Percentiles rank a stretch among this genome's conserved stretches.
These are phyloP conservation scores for Graphilbum ipis-grandicollis DNA, from an alignment of 2,329 filamentous ascomycete species.

Conservation along the genomic window DNA sequence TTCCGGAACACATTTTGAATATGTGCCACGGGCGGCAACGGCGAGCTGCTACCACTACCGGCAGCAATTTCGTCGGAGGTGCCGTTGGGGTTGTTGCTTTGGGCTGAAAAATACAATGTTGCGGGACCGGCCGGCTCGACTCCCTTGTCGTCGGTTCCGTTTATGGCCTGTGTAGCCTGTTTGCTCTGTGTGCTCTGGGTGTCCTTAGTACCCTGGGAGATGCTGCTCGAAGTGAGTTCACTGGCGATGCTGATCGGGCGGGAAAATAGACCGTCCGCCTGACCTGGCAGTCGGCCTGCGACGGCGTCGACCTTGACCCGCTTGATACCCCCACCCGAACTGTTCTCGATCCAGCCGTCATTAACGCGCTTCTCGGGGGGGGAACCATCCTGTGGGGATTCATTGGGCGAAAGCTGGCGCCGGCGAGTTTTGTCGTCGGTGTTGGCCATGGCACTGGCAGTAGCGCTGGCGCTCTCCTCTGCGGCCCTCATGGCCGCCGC, in stretches of 20 bases:
- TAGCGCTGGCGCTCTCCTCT: conserved; percentile 2
- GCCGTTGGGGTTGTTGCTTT: no score
- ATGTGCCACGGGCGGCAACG: not conserved
- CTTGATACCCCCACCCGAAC: conserved; percentile 21
- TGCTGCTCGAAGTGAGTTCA: not conserved
- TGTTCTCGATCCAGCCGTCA: conserved; percentile 23
- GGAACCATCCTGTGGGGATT: not conserved
- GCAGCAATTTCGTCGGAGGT: no score
- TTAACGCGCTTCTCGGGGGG: conserved; percentile 13
- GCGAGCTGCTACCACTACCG: not conserved
- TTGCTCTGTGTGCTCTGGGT: no score
- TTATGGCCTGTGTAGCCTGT: no score
- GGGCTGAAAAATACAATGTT: no score
- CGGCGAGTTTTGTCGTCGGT: conserved; percentile 8
- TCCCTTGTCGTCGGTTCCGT: no score
- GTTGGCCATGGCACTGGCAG: conserved; percentile 3
- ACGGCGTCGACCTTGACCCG: conserved; percentile 18
- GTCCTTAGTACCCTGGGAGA: no score
- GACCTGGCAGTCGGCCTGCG: not conserved
- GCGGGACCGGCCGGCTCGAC: no score
- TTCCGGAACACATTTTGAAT: conserved; percentile 7
- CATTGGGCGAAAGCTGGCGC: conserved; percentile 9
- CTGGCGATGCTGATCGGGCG: not conserved
- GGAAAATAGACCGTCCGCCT: not conserved
- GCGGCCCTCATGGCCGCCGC: not conserved